Conservation (phyloP, 2,329 filamentous ascomycete genomes). For the Diaporthe australafricana region DNA sequence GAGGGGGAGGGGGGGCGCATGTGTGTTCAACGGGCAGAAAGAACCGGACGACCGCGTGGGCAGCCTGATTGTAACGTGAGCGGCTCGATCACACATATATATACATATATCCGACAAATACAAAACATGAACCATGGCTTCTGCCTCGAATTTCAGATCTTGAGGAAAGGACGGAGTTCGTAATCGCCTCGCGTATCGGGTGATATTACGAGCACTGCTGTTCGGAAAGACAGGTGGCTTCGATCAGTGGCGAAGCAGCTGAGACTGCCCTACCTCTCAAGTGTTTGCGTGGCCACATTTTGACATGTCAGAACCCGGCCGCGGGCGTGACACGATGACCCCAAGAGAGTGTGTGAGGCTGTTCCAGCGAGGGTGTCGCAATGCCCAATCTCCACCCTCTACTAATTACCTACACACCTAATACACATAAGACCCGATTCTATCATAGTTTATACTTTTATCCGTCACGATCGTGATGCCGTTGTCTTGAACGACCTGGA, state of each 20-base stretch:
- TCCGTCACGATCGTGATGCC: too few relatives aligned
- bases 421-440: too few relatives aligned
- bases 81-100: not conserved
- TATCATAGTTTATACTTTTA: too few relatives aligned
- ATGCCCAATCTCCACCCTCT: too few relatives aligned
- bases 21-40: not conserved
- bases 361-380: too few relatives aligned
- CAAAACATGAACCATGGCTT: not conserved
- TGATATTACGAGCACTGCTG: not conserved
- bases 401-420: too few relatives aligned
- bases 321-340: too few relatives aligned
- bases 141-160: not conserved
- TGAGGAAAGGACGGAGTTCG: not conserved
- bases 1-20: not conserved
- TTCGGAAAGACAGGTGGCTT: too few relatives aligned
- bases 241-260: too few relatives aligned
- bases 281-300: not conserved
- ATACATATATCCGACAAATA: not conserved
- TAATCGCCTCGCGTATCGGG: not conserved
- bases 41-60: not conserved
- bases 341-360: too few relatives aligned
- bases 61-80: conserved; percentile 6
- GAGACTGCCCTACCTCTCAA: too few relatives aligned
- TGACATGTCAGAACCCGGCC: too few relatives aligned
- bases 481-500: not conserved